A percentile compares a stretch with the other conserved stretches of the same genome.
These are phyloP conservation scores for Fusarium phyllophilum DNA, from an alignment of 2,329 filamentous ascomycete species.

Conservation along the genomic window DNA sequence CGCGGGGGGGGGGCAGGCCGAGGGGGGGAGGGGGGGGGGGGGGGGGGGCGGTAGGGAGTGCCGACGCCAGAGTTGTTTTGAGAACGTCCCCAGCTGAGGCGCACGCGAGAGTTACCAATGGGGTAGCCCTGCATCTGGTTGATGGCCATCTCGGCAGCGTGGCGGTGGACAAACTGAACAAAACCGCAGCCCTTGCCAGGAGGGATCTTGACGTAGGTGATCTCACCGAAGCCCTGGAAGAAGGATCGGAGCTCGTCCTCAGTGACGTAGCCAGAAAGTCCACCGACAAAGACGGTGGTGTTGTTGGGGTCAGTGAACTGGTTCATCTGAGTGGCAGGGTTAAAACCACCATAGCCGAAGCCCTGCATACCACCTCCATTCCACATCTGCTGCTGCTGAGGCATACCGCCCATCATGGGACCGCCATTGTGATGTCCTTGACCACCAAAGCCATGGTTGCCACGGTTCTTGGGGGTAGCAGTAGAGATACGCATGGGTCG, in stretches of 20 bases:
- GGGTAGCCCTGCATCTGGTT: conserved; percentile 99
- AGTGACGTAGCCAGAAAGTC: conserved; percentile 96
- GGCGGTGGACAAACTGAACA: conserved; percentile 98
- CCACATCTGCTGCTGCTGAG: conserved; percentile 58
- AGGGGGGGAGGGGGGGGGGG: too few relatives aligned
- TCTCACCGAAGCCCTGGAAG: conserved; percentile 99
- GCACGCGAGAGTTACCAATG: conserved; percentile 97
- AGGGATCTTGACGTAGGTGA: conserved; percentile 99
- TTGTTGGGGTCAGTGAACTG: conserved; percentile 99
- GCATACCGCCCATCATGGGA: conserved; percentile 60
- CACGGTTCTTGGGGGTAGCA: conserved; percentile 91
- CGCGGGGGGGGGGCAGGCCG: too few relatives aligned
- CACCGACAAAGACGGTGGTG: conserved; percentile 98
- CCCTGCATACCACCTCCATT: conserved; percentile 40
- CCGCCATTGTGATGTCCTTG: conserved; percentile 57
- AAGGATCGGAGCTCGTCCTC: conserved; percentile 99
- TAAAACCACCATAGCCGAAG: conserved; percentile 57
- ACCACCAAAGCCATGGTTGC: conserved; percentile 53
- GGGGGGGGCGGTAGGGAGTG: conserved; percentile 95
- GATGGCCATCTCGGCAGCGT: conserved; percentile 99
- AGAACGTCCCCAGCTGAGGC: conserved; percentile 95
- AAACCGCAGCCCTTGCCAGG: conserved; percentile 99
- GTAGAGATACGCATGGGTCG: conserved; percentile 98
- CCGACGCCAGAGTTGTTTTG: conserved; percentile 99
- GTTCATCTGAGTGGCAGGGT: conserved; percentile 78